Evolutionary conservation across 2,329 filamentous ascomycete genomes (phyloP).

Genomic region (Penicillium sp.): DNA sequence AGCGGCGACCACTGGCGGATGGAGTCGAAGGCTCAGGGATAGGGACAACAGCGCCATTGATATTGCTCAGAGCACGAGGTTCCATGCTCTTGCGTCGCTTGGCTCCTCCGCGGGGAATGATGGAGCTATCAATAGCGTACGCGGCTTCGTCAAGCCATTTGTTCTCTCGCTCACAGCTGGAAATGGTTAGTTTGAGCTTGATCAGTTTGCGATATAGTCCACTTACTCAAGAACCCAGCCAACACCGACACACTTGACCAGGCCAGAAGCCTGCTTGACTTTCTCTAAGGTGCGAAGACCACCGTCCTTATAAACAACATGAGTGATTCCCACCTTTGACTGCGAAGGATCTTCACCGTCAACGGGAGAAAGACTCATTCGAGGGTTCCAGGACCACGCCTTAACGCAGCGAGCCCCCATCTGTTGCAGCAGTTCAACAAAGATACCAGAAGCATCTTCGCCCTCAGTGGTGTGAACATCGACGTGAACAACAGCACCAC

Average conservation of each 20-base stretch:
- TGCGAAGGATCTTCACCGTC: constrained; percentile 31
- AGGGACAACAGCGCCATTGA: constrained; percentile 58
- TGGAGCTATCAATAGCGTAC: constrained; percentile 62
- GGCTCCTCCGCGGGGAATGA: constrained; percentile 63
- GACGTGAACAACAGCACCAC: constrained; percentile 71
- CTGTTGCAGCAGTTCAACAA: constrained; percentile 68
- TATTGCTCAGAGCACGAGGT: constrained; percentile 61
- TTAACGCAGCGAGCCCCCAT: constrained; percentile 78
- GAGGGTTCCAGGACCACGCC: constrained; percentile 68
- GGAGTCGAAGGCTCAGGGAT: constrained; percentile 23
- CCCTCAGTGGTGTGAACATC: constrained; percentile 80
- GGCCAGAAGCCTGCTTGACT: constrained; percentile 63
- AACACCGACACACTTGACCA: constrained; percentile 80
- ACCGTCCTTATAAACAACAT: constrained; percentile 87
- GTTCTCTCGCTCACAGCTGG: constrained; percentile 67
- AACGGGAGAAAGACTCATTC: constrained; percentile 35
- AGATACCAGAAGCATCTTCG: constrained; percentile 72
- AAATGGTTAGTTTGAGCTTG: constrained; percentile 9
- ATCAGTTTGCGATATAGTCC: not conserved
- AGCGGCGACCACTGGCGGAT: constrained; percentile 26
- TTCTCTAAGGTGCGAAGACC: constrained; percentile 74
- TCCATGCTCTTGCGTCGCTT: constrained; percentile 78
- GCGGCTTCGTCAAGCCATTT: constrained; percentile 67
- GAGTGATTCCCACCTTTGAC: constrained; percentile 67
- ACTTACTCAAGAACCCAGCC: constrained; percentile 84